phyloP scores from a whole-genome alignment of 2,329 filamentous ascomycete species.

The Pestalotiopsis fici region DNA sequence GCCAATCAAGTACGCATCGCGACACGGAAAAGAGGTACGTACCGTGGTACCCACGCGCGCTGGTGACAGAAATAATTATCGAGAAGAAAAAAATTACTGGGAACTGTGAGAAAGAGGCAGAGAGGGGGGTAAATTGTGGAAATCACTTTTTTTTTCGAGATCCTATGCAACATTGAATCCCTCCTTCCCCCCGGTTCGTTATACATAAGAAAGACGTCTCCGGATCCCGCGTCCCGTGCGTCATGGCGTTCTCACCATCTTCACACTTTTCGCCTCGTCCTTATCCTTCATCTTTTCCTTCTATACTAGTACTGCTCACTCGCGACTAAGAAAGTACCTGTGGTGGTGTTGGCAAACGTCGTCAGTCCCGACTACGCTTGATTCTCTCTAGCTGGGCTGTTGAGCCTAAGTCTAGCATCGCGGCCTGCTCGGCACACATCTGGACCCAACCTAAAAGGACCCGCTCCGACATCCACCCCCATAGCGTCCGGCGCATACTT shows the following conservation, averaged over 20 bases:
- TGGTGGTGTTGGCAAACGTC: not conserved
- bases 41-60: not conserved
- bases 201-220: not conserved
- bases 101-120: not conserved
- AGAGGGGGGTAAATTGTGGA: not conserved
- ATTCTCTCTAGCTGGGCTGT: not conserved
- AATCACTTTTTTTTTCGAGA: not conserved
- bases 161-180: not conserved
- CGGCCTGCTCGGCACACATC: not conserved
- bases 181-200: not conserved
- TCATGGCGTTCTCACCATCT: slow-evolving; percentile 4
- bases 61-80: not conserved
- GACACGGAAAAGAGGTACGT: not conserved
- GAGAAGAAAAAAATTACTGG: not conserved
- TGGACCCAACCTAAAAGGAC: slow-evolving; percentile 5
- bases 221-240: slow-evolving; percentile 1
- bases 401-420: not conserved
- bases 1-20: not conserved
- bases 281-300: not conserved
- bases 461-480: not conserved
- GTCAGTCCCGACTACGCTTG: not conserved
- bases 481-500: not conserved
- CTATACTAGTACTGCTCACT: not conserved
- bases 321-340: not conserved
- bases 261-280: not conserved